Conservation (phyloP, 2,329 filamentous ascomycete species). For the Trichothecium sympodiale region DNA sequence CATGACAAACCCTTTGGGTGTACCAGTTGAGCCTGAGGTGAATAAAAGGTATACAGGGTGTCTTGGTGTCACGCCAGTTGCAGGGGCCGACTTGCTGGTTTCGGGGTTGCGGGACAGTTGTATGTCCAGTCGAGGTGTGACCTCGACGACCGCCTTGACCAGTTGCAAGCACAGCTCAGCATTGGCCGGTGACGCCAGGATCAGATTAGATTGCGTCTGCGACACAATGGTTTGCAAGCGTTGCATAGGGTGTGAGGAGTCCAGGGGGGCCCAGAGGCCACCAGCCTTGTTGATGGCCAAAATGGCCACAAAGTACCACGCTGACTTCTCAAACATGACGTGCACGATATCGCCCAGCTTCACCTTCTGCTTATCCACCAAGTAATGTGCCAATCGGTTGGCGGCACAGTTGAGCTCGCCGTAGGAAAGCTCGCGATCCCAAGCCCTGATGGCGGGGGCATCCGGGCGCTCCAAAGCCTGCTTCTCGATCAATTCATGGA, state of each 20-base stretch:
- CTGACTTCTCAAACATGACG: constrained; percentile 1
- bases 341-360: constrained; percentile 8
- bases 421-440: constrained; percentile 22
- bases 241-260: constrained; percentile 3
- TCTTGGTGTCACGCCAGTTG: not conserved
- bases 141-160: not conserved
- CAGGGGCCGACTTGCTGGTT: not conserved
- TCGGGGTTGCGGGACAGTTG: constrained; percentile 1
- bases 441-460: constrained; percentile 26
- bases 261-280: constrained; percentile 8
- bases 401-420: constrained; percentile 1
- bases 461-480: constrained; percentile 11
- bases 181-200: not conserved
- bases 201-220: constrained; percentile 1
- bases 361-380: constrained; percentile 10
- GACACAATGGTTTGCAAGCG: not conserved
- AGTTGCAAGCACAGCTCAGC: not conserved
- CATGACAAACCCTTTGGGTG: constrained; percentile 12
- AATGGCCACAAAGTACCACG: not conserved
- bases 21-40: constrained; percentile 13
- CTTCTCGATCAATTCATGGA: constrained; percentile 2
- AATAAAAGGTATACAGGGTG: constrained; percentile 11
- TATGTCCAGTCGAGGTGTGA: not conserved
- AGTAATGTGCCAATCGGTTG: constrained; percentile 1
- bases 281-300: constrained; percentile 8